These are phyloP conservation scores for Paraconiothyrium sp. DNA, from an alignment of 2,329 filamentous ascomycete genomes.

Conservation along the genomic window DNA sequence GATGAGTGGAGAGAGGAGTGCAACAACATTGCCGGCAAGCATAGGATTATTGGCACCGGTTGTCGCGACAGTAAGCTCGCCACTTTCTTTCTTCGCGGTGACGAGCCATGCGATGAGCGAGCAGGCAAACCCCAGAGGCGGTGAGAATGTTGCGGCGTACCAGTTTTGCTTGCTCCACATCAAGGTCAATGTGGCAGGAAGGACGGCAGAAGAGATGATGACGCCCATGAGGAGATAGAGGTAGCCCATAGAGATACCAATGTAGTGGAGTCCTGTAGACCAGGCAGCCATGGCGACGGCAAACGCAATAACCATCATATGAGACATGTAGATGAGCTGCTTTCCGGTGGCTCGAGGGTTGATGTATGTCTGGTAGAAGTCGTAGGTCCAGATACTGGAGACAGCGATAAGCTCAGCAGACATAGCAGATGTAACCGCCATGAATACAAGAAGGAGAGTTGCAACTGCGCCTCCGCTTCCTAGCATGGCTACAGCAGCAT, in stretches of 20 bases:
- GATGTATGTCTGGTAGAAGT: slow-evolving; percentile 88
- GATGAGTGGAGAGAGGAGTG: slow-evolving; percentile 78
- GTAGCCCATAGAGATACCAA: slow-evolving; percentile 84
- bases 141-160: slow-evolving; percentile 75
- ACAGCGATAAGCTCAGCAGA: slow-evolving; percentile 88
- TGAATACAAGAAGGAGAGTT: slow-evolving; percentile 83
- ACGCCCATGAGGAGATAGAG: slow-evolving; percentile 91
- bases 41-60: slow-evolving; percentile 85
- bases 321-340: slow-evolving; percentile 81
- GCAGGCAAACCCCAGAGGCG: slow-evolving; percentile 73
- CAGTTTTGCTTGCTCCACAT: slow-evolving; percentile 83
- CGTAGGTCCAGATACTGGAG: slow-evolving; percentile 87
- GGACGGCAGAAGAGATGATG: slow-evolving; percentile 84
- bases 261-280: slow-evolving; percentile 72
- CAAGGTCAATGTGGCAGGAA: slow-evolving; percentile 82
- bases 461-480: slow-evolving; percentile 82
- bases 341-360: slow-evolving; percentile 79
- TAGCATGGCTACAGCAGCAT: slow-evolving; percentile 83
- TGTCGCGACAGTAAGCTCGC: slow-evolving; percentile 73
- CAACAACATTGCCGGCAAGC: slow-evolving; percentile 86
- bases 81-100: slow-evolving; percentile 75
- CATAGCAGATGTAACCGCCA: slow-evolving; percentile 87
- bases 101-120: slow-evolving; percentile 81
- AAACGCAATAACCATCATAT: slow-evolving; percentile 77
- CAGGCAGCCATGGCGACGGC: slow-evolving; percentile 81